Percentiles rank a stretch among this genome's conserved stretches.
Conservation (phyloP, 1,139 yeast genomes). For the Pichia sp. region DNA sequence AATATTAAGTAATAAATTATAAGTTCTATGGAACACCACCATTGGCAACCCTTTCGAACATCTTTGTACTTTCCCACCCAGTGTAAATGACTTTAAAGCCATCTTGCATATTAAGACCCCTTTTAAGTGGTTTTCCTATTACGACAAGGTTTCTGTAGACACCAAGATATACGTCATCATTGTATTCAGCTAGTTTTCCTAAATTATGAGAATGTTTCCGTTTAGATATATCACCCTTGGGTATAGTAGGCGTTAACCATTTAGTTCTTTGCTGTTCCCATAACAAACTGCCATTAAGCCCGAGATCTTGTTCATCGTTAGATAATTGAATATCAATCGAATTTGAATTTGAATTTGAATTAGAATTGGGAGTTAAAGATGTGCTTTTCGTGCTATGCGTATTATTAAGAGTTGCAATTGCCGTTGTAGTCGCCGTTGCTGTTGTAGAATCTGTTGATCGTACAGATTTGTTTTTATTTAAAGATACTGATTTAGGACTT, state of each 20-base stretch:
- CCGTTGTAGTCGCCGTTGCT: not conserved
- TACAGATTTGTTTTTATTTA: not conserved
- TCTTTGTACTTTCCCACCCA: conserved; percentile 64
- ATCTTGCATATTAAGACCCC: conserved; percentile 55
- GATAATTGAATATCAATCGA: not conserved
- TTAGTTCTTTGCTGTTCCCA: conserved; percentile 56
- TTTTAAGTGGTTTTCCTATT: conserved; percentile 50
- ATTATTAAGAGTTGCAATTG: not conserved
- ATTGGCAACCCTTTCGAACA: conserved; percentile 55
- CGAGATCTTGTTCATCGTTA: not conserved
- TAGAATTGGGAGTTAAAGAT: not conserved
- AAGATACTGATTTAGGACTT: too few species aligned
- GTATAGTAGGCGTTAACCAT: conserved; percentile 42
- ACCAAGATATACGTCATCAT: conserved; percentile 46
- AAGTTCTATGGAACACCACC: conserved; percentile 33
- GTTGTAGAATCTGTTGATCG: not conserved
- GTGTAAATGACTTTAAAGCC: conserved; percentile 53
- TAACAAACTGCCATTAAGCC: conserved; percentile 22
- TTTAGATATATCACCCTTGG: conserved; percentile 22
- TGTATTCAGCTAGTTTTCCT: conserved; percentile 31
- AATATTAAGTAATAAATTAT: too few species aligned
- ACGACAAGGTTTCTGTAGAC: conserved; percentile 54
- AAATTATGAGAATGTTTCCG: conserved; percentile 29
- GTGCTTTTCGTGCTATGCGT: conserved; percentile 4
- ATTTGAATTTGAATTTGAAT: not conserved